Evolutionary conservation across 768 basidiomycete genomes (phyloP), one percentile per base, ranked within the genome.

Genomic region (Termitomyces sp.): DNA sequence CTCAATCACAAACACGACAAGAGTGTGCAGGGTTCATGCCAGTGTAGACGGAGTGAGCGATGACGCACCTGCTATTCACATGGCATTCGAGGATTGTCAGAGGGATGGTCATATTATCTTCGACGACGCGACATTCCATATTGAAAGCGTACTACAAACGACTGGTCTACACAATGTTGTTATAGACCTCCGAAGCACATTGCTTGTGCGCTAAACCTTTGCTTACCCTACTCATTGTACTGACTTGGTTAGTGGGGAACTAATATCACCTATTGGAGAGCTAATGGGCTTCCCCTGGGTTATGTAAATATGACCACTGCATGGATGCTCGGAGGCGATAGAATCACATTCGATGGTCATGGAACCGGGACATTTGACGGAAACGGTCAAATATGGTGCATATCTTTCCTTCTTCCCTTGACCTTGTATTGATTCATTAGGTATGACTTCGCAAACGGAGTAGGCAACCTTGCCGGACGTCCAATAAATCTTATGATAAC

Each of bases 311-410:
- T 68, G 56, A 68, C 65, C 26, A 65, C 72, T 6, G 74, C 69
- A 4, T 74, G 69, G 70, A 62, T 71, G 53, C 64, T 74, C 30
- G 70, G 67, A 19, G 75, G 75, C 1, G 57, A 65, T 46, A 63
- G 61, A 28, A 51, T 71, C 24, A 56, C 54, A 14, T 68, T 68
- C 51, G 54, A 63, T 26, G 71, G 71, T 2, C 62, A 70, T 55
- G 71, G 65, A 11, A 59, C 55, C 14, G 71, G 75, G 21, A 74
- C 74, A 5, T 71, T 76, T 46, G 69, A 73, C 53, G 74, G 74
- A 7, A 74, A 74, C 42, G 75, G 75, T 17, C 72, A 75, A 52
- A 62, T 70, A 2, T 76, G 75, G 74, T 71, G 32, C 3, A 57
- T 60, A 26, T 46, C 21, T 11, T 24, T n/a, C 10, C 24, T 57